Evolutionary conservation across 495 filamentous ascomycete species (phyloP), one percentile per base, ranked within the genome.

Genomic region (Hypoxylon rickii): DNA sequence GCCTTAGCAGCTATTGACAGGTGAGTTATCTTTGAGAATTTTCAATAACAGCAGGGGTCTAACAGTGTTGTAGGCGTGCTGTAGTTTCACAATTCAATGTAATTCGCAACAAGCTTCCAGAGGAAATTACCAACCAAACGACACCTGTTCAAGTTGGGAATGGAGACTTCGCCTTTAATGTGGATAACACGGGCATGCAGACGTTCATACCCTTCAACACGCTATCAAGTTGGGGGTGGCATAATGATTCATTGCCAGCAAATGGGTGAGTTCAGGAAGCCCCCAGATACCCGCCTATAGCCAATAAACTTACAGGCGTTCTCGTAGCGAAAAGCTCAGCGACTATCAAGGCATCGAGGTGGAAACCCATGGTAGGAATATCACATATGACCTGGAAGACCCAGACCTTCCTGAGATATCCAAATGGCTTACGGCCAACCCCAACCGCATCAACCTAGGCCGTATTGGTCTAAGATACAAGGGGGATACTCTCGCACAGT

Each of bases 91-190:
- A 22, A 24, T 57, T 57, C 39, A 57, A 57, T 18, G 54, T 50
- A n/a, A 32, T 57, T 17, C 54, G 45, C 21, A 44, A 44, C 22
- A 44, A 38, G n/a, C 39, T 60, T 31, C 54, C 45, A 16, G 54
- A 57, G 16, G 54, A 31, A 15, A 45, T 64, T 19, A 50, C 51
- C 38, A 64, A 55, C 36, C 57, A 67, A n/a, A 66, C 65, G 24
- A 79, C 77, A 1, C 77, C 77, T 11, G 66, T 81, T 33, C 78
- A 79, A 65, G 76, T 81, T 0, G 77, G 76, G 13, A 80, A 80
- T 62, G 76, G 79, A 12, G 75, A 81, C 53, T 78, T 82, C 54
- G 77, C 77, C 44, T 81, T 80, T 51, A 77, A 78, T 18, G 74
- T 72, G 12, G 79, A 81, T 52, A 63, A 79, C 12, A 79, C 78